Evolutionary conservation across 768 basidiomycete genomes (phyloP), one percentile per base, ranked within the genome.

Genomic region (Boletus eberwhitei): DNA sequence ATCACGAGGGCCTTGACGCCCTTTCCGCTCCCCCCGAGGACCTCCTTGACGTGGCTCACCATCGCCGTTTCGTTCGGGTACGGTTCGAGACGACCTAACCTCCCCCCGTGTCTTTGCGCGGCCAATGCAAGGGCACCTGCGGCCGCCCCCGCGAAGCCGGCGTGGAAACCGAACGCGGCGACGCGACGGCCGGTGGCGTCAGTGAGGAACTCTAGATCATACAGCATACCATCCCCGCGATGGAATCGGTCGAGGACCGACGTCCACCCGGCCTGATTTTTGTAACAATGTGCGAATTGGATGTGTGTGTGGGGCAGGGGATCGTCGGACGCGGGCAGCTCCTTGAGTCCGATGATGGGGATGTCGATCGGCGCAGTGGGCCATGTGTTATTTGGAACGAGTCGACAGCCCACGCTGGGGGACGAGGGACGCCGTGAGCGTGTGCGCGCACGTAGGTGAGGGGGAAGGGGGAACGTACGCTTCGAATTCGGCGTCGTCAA

Each of bases 211-310:
- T 99, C 97, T 51, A 98, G 78, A 70, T 98, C 97, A 73, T 98
- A 98, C 22, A 98, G 76, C 13, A 84, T 87, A 31, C 94, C 96
- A 21, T 79, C 78, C 14, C 95, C 97, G 46, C 79, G 78, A 69
- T 82, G 75, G 78, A 98, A 99, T 21, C 97, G 88, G 31, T 84
- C 77, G 29, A 99, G 84, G 32, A 98, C 83, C 41, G 83, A 77
- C 9, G 83, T 79, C 96, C 97, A 99, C 21, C 97, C 97, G 2
- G 80, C 92, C 70, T 99, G 97, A 40, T 83, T 75, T 74, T 99
- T 99, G 82, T 91, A 98, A 73, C 95, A 97, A 71, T 98, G 97
- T 4, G 94, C 95, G 64, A 98, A 99, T 64, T 97, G 93, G 67
- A 99, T 93, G 73, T 99, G 97, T 3, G 90, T 93, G 73, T 99